Percentiles rank a stretch among this genome's conserved stretches.
These are phyloP conservation scores for Clarireedia sp. DNA, from an alignment of 2,329 filamentous ascomycete genomes.

Conservation along the genomic window DNA sequence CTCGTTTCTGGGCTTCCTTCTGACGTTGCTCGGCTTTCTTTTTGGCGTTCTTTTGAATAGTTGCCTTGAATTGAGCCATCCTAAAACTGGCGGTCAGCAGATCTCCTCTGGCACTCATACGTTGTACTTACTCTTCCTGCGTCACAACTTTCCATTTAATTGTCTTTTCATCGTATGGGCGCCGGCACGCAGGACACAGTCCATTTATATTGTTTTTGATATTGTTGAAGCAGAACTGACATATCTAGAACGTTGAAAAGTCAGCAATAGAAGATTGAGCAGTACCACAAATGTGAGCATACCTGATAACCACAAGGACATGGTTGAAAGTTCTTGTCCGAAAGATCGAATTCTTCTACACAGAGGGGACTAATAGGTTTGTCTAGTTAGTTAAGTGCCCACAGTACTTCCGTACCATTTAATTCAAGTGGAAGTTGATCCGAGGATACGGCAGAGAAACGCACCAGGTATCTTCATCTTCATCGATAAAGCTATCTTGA, in stretches of 20 bases:
- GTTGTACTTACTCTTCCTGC: conserved; percentile 71
- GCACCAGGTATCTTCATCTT: conserved; percentile 64
- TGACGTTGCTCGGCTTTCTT: conserved; percentile 79
- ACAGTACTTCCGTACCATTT: not conserved
- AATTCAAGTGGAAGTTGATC: not conserved
- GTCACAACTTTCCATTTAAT: conserved; percentile 97
- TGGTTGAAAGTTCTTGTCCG: conserved; percentile 91
- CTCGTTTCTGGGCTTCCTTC: conserved; percentile 91
- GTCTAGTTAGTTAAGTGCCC: conserved; percentile 21
- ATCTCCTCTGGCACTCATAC: not conserved
- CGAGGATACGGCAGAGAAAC: conserved; percentile 21
- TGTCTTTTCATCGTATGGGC: conserved; percentile 92
- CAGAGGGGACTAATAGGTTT: conserved; percentile 69
- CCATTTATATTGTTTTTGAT: conserved; percentile 98
- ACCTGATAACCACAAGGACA: conserved; percentile 99
- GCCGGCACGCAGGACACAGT: conserved; percentile 90
- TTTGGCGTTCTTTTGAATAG: conserved; percentile 85
- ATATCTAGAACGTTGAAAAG: conserved; percentile 55
- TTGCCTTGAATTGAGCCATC: conserved; percentile 66
- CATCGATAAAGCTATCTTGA: conserved; percentile 62
- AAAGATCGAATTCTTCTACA: conserved; percentile 97
- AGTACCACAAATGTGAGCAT: conserved; percentile 28
- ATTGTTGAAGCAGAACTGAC: conserved; percentile 99
- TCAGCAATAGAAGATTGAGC: conserved; percentile 7
- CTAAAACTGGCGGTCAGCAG: conserved; percentile 34